Base-by-base conservation (phyloP, 2,329 filamentous ascomycete genomes). In the Alternaria arbusti region DNA sequence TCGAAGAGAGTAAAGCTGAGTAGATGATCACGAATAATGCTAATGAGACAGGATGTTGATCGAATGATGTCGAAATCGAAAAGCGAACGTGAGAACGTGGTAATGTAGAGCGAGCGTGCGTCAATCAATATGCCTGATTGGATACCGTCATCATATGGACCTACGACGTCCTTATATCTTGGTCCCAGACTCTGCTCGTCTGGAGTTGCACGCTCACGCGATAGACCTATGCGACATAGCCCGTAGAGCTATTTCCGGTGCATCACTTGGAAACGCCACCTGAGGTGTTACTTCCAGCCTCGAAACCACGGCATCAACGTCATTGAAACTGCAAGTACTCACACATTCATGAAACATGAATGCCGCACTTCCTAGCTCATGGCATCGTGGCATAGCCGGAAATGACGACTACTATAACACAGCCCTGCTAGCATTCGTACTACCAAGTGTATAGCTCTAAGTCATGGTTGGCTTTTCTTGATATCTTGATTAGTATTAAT, bases 371-470 rank as follows among this genome's bases (percentile, higher is more conserved):
- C 28, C 17, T 28, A 30, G n/a, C 30, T 56, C 26, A 44, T 23
- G 20, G 43, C 40, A 25, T 47, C 12, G 44, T 36, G 56, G 64
- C 70, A 72, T 64, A 69, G 70, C 71, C 70, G 55, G 30, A 54
- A 17, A 52, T 70, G 68, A 69, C 70, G 69, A 72, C 64, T 54
- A 63, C 65, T 51, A 66, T 32, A 60, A 49, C 64, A 49, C 46
- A 61, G 50, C 32, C 47, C 54, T 54, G 13, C 17, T 26, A 62
- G 32, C 49, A 56, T 28, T 15, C 32, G 10, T 17, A 47, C 17
- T 59, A 51, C 43, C 22, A 45, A 13, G 8, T 25, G 28, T 22
- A 43, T 17, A 30, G 26, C 47, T 23, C 22, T 17, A 49, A 47
- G 47, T 55, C 45, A 22, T 54, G 28, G n/a, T 32, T 30, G 28